Percentiles rank a stretch among this genome's conserved stretches.
Evolutionary conservation across 306 rosid genomes (phyloP).

Genomic region (Corylus heterophylla): DNA sequence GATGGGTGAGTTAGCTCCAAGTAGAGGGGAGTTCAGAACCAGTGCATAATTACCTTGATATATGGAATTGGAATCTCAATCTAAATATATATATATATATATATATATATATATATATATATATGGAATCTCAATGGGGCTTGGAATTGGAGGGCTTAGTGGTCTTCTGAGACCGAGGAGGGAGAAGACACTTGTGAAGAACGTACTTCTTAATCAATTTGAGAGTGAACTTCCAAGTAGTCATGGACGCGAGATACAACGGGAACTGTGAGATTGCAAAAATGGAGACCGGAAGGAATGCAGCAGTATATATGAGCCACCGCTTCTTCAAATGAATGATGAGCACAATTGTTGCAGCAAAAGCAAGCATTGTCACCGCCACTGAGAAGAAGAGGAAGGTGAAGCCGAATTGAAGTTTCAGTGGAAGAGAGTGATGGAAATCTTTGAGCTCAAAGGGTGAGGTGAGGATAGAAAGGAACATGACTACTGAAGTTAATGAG

Average conservation of each 20-base stretch:
- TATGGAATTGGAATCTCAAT: no score
- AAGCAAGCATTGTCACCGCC: conserved; percentile 35
- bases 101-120: no score
- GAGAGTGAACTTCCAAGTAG: not conserved
- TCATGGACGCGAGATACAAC: conserved; percentile 1
- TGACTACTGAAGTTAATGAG: conserved; percentile 38
- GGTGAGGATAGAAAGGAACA: conserved; percentile 42
- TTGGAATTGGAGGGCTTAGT: no score
- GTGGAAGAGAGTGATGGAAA: conserved; percentile 9
- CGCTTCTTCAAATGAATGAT: conserved; percentile 5
- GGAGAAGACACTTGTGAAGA: no score
- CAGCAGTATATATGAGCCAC: conserved; percentile 24
- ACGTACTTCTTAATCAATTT: not conserved
- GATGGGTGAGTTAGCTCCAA: no score
- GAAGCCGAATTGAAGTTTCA: not conserved
- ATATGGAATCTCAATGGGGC: no score
- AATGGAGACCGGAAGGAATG: conserved; percentile 29
- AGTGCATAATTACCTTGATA: no score
- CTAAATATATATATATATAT: no score
- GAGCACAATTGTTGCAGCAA: conserved; percentile 32
- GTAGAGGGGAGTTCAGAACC: no score
- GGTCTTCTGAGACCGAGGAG: no score
- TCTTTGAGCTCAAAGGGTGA: conserved; percentile 31
- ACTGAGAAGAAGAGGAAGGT: conserved; percentile 30
- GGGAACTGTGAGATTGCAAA: conserved; percentile 29